Evolutionary conservation across 345 rosid genomes (phyloP), one percentile per base, ranked within the genome.

Genomic region (Cardiospermum halicacabum): DNA sequence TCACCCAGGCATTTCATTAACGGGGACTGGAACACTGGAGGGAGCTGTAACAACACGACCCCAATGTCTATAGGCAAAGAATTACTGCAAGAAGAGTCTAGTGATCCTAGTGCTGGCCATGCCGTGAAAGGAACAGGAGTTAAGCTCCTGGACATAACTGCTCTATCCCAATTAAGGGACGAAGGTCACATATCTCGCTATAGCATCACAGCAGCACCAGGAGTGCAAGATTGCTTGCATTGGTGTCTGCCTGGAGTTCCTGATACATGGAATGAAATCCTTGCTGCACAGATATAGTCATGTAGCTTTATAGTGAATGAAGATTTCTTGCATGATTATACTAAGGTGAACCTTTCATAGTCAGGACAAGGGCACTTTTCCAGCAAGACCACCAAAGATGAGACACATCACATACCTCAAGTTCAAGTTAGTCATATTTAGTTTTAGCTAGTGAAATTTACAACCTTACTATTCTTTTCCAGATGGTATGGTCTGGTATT

Each of bases 1-100:
- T 87, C 96, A 0, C 93, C 96, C 3, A 77, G 94, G 73, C 94
- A 89, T 81, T 89, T 87, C 62, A 81, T 73, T 13, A 82, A 87
- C 6, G 96, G 96, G 34, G 96, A 87, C 47, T 89, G 96, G 96
- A 87, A 89, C 70, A 89, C 85, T 0, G 96, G 94, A 63, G 96
- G 94, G 48, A 89, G 91, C 77, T 89, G 94, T 62, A 70, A 87
- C 76, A 87, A 87, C 65, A 85, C 91, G 2, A 70, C 69, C 18
- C 96, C 96, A 3, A 77, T 85, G 91, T 86, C 94, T 10, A 49
- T 85, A 1, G 96, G 94, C 11, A 89, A 79, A 77, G 91, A 85
- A 71, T 65, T 89, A 34, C 16, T 77, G 65, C 88, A 82, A 65
- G 91, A 87, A 61, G 84, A 80, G 69, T 82, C 93, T 0, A 79